Evolutionary conservation across 2,329 filamentous ascomycete genomes (phyloP).

Genomic region (Talaromyces sp.): DNA sequence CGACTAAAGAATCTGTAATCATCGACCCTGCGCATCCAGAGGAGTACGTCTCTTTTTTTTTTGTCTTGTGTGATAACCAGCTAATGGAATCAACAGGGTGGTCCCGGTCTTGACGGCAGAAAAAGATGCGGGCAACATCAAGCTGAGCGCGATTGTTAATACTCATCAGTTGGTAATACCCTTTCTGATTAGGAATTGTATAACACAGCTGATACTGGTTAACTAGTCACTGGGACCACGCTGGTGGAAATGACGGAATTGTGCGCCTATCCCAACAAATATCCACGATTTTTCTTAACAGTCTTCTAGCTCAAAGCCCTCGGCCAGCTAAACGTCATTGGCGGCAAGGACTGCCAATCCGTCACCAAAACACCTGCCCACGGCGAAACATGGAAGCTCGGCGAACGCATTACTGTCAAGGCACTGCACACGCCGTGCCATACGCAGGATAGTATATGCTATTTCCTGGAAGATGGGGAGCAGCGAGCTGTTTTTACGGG

Average conservation of each 20-base stretch:
- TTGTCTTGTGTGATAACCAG: neutral
- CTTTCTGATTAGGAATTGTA: neutral
- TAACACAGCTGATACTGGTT: neutral
- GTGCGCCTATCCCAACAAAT: conserved; percentile 42
- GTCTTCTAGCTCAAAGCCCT: conserved; percentile 50
- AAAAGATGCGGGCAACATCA: conserved; percentile 65
- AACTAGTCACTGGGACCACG: conserved; percentile 81
- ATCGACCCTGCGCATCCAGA: conserved; percentile 47
- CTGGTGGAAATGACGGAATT: conserved; percentile 81
- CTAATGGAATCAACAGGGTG: conserved; percentile 40
- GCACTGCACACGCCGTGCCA: conserved; percentile 96
- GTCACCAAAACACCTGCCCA: conserved; percentile 74
- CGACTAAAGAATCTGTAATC: conserved; percentile 45
- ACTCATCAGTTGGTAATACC: conserved; percentile 75
- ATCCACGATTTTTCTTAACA: neutral
- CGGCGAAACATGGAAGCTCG: conserved; percentile 73
- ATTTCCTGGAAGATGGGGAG: conserved; percentile 71
- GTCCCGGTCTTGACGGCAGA: conserved; percentile 65
- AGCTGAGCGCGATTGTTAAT: conserved; percentile 85
- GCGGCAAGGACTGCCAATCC: conserved; percentile 75
- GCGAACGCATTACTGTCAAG: conserved; percentile 70
- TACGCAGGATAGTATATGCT: conserved; percentile 98
- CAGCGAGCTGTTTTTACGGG: conserved; percentile 84
- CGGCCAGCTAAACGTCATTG: conserved; percentile 68
- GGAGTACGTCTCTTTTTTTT: conserved; percentile 33